A percentile compares a stretch with the other conserved stretches of the same genome.
These are phyloP conservation scores for Microstegium vimineum DNA, from an alignment of 176 grass and related monocot genomes.

Conservation along the genomic window DNA sequence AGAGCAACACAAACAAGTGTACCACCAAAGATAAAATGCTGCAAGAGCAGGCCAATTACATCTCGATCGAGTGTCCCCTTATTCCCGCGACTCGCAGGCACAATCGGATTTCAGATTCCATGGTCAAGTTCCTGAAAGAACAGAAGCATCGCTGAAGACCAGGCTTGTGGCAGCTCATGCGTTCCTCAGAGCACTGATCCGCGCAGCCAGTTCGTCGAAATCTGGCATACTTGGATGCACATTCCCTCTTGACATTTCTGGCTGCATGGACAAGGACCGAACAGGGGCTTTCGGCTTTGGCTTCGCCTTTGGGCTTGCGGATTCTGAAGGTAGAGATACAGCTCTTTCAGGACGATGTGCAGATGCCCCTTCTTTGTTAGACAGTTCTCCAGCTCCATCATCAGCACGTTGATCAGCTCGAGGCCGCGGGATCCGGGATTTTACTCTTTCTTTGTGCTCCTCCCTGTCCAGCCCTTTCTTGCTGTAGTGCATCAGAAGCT, in stretches of 20 bases:
- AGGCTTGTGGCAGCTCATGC: not conserved
- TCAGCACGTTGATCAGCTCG: slow-evolving; percentile 20
- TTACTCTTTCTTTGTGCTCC: slow-evolving; percentile 32
- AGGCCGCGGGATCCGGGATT: slow-evolving; percentile 14
- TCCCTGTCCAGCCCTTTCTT: slow-evolving; percentile 54
- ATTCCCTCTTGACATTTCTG: slow-evolving; percentile 35
- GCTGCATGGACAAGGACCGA: slow-evolving; percentile 43
- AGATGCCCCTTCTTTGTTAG: not conserved
- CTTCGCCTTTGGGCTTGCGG: not conserved
- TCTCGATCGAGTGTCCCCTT: not conserved
- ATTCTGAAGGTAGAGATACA: slow-evolving; percentile 29
- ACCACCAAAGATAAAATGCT: slow-evolving; percentile 13
- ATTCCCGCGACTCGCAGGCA: not conserved
- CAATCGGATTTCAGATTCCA: not conserved
- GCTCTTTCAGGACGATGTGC: slow-evolving; percentile 26
- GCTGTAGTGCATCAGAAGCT: slow-evolving; percentile 72
- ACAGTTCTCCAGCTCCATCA: not conserved
- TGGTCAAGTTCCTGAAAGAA: not conserved
- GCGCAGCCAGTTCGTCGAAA: slow-evolving; percentile 56
- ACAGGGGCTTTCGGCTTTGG: not conserved
- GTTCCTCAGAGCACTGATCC: slow-evolving; percentile 46
- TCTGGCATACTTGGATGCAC: slow-evolving; percentile 52
- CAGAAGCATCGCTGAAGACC: not conserved
- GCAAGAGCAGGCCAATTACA: not conserved
- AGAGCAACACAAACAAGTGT: slow-evolving; percentile 23